Percentiles rank a stretch among this genome's conserved stretches.
Conservation (phyloP, 2,329 filamentous ascomycete genomes). For the Colletotrichum falcatum region DNA sequence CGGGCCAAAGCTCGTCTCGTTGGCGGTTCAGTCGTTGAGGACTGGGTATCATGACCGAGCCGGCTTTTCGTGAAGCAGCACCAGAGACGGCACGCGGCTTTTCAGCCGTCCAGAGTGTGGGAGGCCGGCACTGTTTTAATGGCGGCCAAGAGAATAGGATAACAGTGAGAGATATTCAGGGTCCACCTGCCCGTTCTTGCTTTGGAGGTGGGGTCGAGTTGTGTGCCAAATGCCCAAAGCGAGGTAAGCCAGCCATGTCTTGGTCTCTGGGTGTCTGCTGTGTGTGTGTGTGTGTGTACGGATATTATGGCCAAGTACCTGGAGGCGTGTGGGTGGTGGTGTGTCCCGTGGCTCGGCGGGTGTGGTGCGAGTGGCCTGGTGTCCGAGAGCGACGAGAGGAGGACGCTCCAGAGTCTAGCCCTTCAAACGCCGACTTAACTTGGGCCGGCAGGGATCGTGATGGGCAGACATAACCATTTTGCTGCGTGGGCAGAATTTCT, state of each 20-base stretch:
- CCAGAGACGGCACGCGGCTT: conserved; percentile 20
- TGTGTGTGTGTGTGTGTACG: background rate
- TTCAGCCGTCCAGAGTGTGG: conserved; percentile 24
- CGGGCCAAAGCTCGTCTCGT: conserved; percentile 22
- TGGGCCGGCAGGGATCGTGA: conserved; percentile 29
- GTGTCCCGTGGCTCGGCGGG: conserved; percentile 11
- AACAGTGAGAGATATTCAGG: conserved; percentile 37
- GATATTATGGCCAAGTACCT: conserved; percentile 18
- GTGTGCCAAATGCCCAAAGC: conserved; percentile 25
- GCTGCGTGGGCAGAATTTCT: conserved; percentile 40
- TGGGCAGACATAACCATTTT: conserved; percentile 36
- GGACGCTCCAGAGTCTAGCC: conserved; percentile 34
- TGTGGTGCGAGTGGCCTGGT: conserved; percentile 28
- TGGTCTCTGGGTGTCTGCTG: conserved; percentile 19
- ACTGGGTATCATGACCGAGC: conserved; percentile 36
- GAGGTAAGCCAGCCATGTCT: conserved; percentile 32
- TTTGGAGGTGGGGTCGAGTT: conserved; percentile 35
- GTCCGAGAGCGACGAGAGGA: conserved; percentile 12
- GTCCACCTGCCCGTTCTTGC: conserved; percentile 33
- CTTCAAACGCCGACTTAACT: conserved; percentile 34
- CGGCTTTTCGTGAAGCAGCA: conserved; percentile 17
- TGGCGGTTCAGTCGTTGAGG: conserved; percentile 26
- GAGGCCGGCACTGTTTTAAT: conserved; percentile 39
- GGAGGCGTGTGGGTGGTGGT: conserved; percentile 5
- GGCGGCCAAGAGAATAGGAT: conserved; percentile 34